Percentiles rank a stretch among this genome's conserved stretches.
These are phyloP conservation scores for Beauveria asiatica DNA, from an alignment of 2,329 filamentous ascomycete species.

Conservation along the genomic window DNA sequence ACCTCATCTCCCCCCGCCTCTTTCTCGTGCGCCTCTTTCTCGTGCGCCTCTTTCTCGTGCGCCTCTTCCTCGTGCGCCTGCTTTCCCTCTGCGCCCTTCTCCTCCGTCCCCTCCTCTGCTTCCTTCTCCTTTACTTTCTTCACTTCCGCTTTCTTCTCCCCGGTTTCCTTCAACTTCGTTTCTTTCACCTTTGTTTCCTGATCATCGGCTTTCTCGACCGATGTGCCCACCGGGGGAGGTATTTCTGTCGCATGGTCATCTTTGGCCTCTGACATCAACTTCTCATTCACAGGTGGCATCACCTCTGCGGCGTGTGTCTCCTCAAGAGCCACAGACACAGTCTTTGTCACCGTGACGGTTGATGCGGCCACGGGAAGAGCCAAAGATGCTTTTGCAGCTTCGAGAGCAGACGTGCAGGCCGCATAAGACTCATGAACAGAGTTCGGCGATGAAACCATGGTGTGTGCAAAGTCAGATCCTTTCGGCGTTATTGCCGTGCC, in stretches of 20 bases:
- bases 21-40: too few relatives aligned
- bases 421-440: slow-evolving; percentile 17
- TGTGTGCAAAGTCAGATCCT: background rate
- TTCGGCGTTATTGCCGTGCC: background rate
- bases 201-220: background rate
- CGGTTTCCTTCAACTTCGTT: background rate
- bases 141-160: background rate
- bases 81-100: too few relatives aligned
- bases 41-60: too few relatives aligned
- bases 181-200: background rate
- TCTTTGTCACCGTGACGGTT: slow-evolving; percentile 27
- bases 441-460: background rate
- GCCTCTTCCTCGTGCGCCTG: too few relatives aligned
- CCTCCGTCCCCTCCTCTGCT: background rate
- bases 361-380: background rate
- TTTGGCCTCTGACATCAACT: slow-evolving; percentile 14
- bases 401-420: slow-evolving; percentile 15
- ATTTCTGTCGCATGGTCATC: background rate
- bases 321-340: slow-evolving; percentile 18
- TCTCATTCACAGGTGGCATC: background rate
- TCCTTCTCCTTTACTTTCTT: background rate
- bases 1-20: too few relatives aligned
- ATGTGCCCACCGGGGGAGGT: slow-evolving; percentile 7
- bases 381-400: slow-evolving; percentile 15
- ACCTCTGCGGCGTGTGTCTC: background rate